Base-by-base conservation (phyloP, 2,329 filamentous ascomycete genomes). In the Botrytis hyacinthi region DNA sequence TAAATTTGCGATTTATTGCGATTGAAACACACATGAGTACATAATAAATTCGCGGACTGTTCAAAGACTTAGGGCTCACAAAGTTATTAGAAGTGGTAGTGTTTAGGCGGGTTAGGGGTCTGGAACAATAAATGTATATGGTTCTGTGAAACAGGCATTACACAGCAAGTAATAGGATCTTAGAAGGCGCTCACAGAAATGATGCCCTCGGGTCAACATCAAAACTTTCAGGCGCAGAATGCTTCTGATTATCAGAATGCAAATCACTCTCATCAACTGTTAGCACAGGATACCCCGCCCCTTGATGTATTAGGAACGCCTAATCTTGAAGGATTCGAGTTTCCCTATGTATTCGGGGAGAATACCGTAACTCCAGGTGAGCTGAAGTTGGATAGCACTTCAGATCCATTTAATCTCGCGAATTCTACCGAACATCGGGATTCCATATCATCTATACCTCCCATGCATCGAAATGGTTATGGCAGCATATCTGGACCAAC, bases 321-420 rank as follows among this genome's bases (percentile, higher is more conserved):
- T 18, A 54, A 86, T 68, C 89, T 89, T 78, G 82, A 83, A 75
- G 85, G 87, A 75, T 89, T 88, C 77, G 81, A 85, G 35, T 89
- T 88, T 76, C 78, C 85, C 4, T 89, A 86, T 77, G 81, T 81
- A 63, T 79, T 86, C 16, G 75, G 82, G 37, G 84, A 85, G 72
- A 83, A 83, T 74, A 80, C 81, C 26, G 70, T 82, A 77, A 73
- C 81, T 57, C 71, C 62, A 18, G 81, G 82, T 59, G 82, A 83
- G 18, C 57, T 73, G 16, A 77, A 78, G 29, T 8, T 79, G n/a
- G 79, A 79, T 32, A 73, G 74, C 54, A 48, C 70, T 48, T 66
- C 77, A 22, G 78, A 79, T 74, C 75, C 76, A 42, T 80, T 78
- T 61, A 76, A 76, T 54, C 73, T 79, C 37, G 65, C 76, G 18